Evolutionary conservation across 257 asterid genomes (phyloP).

Genomic region (Solanum pimpinellifolium): DNA sequence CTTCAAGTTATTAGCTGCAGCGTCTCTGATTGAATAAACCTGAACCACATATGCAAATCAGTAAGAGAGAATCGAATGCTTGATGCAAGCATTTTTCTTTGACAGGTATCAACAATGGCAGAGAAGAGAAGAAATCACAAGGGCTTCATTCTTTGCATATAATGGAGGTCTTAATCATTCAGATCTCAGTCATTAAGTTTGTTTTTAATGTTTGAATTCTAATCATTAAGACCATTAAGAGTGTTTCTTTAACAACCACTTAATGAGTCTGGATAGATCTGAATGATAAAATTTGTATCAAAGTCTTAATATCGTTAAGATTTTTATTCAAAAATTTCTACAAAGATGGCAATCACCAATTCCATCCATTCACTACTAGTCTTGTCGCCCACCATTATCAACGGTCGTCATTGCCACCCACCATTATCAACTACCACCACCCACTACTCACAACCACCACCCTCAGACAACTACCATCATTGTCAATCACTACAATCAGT

Average conservation of each 20-base stretch:
- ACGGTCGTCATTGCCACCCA: too few relatives aligned
- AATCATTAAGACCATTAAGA: neutral
- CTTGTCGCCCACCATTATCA: neutral
- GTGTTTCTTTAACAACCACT: neutral
- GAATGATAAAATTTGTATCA: neutral
- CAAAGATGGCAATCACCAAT: neutral
- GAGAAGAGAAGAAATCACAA: neutral
- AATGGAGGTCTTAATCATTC: neutral
- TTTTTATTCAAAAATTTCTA: neutral
- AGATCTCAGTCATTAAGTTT: neutral
- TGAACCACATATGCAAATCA: neutral
- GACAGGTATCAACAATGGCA: neutral
- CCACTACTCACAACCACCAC: neutral
- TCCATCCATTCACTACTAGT: neutral
- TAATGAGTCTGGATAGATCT: neutral
- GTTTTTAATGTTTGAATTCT: neutral
- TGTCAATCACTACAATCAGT: neutral
- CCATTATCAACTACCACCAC: neutral
- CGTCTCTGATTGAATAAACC: slow-evolving; percentile 45
- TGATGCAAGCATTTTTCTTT: neutral
- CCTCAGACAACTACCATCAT: neutral
- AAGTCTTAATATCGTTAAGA: neutral
- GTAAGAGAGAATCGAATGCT: neutral
- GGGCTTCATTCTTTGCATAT: neutral
- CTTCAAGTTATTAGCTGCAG: slow-evolving; percentile 44